Evolutionary conservation across 257 asterid species (phyloP).

Genomic region (Solanum piurae): DNA sequence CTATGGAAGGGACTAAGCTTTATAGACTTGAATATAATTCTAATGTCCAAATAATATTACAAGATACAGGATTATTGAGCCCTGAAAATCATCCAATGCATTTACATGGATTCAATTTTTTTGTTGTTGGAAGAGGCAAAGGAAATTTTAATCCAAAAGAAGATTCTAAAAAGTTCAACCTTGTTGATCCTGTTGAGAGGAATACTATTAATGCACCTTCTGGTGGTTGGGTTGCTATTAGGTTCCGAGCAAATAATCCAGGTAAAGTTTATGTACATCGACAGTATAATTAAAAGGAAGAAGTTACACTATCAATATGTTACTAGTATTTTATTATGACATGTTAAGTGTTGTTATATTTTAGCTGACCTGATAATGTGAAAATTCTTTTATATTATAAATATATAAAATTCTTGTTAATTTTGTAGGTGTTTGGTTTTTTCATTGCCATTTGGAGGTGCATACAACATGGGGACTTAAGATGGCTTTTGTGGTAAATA

Average conservation of each 20-base stretch:
- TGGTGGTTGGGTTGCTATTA: slow-evolving; percentile 55
- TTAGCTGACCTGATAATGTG: background rate
- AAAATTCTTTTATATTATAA: background rate
- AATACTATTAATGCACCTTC: slow-evolving; percentile 47
- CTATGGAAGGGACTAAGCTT: slow-evolving; percentile 40
- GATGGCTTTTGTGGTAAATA: slow-evolving; percentile 65
- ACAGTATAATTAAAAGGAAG: background rate
- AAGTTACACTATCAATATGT: background rate
- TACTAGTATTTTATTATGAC: too few relatives aligned
- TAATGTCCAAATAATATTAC: slow-evolving; percentile 40
- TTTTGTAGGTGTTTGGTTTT: slow-evolving; percentile 47
- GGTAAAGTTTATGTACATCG: slow-evolving; percentile 7
- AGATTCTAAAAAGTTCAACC: slow-evolving; percentile 33
- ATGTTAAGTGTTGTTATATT: background rate
- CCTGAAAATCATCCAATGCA: slow-evolving; percentile 53
- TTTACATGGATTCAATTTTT: slow-evolving; percentile 51
- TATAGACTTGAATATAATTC: slow-evolving; percentile 39
- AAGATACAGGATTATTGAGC: slow-evolving; percentile 44
- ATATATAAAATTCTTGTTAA: background rate
- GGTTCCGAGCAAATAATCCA: slow-evolving; percentile 52
- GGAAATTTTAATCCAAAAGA: slow-evolving; percentile 31
- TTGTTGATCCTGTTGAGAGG: slow-evolving; percentile 59
- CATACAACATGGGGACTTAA: slow-evolving; percentile 69
- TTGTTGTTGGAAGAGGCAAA: slow-evolving; percentile 33
- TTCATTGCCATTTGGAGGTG: slow-evolving; percentile 54